These are phyloP conservation scores for Penicillium atrosanguineum DNA, from an alignment of 495 filamentous ascomycete species.

Conservation along the genomic window DNA sequence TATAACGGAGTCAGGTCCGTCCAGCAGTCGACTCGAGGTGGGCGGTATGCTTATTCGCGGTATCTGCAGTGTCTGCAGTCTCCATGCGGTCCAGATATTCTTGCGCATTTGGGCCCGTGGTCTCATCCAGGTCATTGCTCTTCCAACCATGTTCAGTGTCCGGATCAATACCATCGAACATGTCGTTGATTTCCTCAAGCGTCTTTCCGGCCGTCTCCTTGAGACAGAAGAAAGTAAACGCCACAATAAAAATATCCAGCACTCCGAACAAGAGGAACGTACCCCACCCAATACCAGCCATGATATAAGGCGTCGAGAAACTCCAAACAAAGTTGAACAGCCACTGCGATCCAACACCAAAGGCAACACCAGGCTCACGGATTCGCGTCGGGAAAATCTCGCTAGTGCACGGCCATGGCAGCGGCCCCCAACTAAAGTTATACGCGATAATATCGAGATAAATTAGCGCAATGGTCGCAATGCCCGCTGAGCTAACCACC, in stretches of 20 bases:
- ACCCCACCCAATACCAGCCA: slow-evolving; percentile 44
- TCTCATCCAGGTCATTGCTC: background rate
- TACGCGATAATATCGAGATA: slow-evolving; percentile 49
- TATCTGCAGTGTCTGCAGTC: slow-evolving; percentile 7
- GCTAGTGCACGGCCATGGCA: slow-evolving; percentile 35
- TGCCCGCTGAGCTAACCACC: slow-evolving; percentile 40
- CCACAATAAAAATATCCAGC: slow-evolving; percentile 36
- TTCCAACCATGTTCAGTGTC: slow-evolving; percentile 22
- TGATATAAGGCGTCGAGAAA: slow-evolving; percentile 51
- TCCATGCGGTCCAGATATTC: background rate
- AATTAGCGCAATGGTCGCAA: slow-evolving; percentile 47
- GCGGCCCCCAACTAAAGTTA: slow-evolving; percentile 42
- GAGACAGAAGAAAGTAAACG: slow-evolving; percentile 44
- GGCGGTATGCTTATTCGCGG: slow-evolving; percentile 3
- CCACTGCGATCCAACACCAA: slow-evolving; percentile 51
- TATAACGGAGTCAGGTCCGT: slow-evolving; percentile 12
- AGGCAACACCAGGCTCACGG: slow-evolving; percentile 48
- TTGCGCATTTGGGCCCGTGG: background rate
- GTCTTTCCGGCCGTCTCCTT: slow-evolving; percentile 68
- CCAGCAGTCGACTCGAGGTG: slow-evolving; percentile 20
- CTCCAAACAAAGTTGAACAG: slow-evolving; percentile 54
- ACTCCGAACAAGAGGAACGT: slow-evolving; percentile 51
- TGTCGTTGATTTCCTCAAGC: slow-evolving; percentile 65
- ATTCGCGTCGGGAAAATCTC: slow-evolving; percentile 53
- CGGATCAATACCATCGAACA: slow-evolving; percentile 48